These are phyloP conservation scores for Colletotrichum liriopes DNA, from an alignment of 2,329 filamentous ascomycete genomes.

Conservation along the genomic window DNA sequence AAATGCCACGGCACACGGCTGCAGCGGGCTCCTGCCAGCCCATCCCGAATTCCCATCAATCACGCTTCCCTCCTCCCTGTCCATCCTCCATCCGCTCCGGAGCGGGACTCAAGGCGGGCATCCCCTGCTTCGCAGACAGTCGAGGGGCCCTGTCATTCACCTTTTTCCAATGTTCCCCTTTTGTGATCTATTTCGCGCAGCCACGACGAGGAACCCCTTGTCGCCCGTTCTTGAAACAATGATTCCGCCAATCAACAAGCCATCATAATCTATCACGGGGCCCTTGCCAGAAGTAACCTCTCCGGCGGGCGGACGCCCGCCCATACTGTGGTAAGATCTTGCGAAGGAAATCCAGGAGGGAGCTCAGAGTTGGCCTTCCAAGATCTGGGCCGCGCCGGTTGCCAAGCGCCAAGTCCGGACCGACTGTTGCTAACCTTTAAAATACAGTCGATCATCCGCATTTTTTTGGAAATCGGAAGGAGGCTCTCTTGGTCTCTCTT, in stretches of 20 bases:
- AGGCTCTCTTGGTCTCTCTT: slow-evolving; percentile 9
- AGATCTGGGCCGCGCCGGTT: neutral
- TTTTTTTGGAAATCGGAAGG: neutral
- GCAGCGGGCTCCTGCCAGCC: slow-evolving; percentile 31
- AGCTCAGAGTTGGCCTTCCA: slow-evolving; percentile 1
- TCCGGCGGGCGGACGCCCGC: slow-evolving; percentile 16
- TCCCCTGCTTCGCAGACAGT: slow-evolving; percentile 2
- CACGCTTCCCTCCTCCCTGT: slow-evolving; percentile 27
- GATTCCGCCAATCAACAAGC: slow-evolving; percentile 40
- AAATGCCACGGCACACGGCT: slow-evolving; percentile 7
- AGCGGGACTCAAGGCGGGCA: slow-evolving; percentile 18
- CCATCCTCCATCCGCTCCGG: slow-evolving; percentile 23
- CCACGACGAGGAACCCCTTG: slow-evolving; percentile 19
- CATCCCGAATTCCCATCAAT: slow-evolving; percentile 38
- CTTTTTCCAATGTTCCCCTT: slow-evolving; percentile 11
- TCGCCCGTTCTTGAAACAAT: slow-evolving; percentile 31
- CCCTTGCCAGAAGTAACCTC: slow-evolving; percentile 28
- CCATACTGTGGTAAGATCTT: slow-evolving; percentile 10
- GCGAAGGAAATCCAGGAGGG: slow-evolving; percentile 13
- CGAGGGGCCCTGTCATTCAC: slow-evolving; percentile 22
- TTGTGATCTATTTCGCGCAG: slow-evolving; percentile 33
- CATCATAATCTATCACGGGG: slow-evolving; percentile 11
- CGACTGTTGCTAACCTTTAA: slow-evolving; percentile 6
- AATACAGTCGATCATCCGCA: slow-evolving; percentile 23
- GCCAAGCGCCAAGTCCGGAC: slow-evolving; percentile 23